A percentile compares a stretch with the other conserved stretches of the same genome.
These are phyloP conservation scores for Arthrobotrys conoides DNA, from an alignment of 2,329 filamentous ascomycete species.

Conservation along the genomic window DNA sequence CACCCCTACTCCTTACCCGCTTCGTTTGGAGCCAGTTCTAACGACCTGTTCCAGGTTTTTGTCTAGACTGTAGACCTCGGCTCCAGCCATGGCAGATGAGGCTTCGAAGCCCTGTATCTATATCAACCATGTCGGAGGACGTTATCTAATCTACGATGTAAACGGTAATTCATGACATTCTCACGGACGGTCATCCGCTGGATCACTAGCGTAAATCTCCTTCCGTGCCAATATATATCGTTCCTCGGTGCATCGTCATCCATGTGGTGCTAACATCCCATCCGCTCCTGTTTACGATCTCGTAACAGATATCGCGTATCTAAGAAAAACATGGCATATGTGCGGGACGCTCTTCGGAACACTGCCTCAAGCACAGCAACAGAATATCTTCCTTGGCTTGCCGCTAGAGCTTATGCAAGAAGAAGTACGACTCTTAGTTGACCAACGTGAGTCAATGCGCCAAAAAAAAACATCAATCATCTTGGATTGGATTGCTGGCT, in stretches of 20 bases:
- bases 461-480: not conserved
- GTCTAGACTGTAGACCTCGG: not conserved
- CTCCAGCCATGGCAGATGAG: constrained; percentile 68
- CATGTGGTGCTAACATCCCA: constrained; percentile 23
- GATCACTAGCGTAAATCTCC: not conserved
- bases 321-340: constrained; percentile 81
- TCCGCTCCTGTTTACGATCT: constrained; percentile 11
- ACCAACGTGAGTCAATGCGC: constrained; percentile 79
- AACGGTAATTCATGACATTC: constrained; percentile 77
- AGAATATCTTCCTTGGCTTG: constrained; percentile 92
- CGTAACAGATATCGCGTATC: constrained; percentile 42
- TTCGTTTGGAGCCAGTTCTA: not conserved
- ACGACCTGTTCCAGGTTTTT: not conserved
- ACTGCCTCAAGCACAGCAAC: constrained; percentile 90
- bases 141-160: constrained; percentile 91
- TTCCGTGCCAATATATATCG: not conserved
- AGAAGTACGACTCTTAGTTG: constrained; percentile 85
- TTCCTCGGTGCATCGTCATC: not conserved
- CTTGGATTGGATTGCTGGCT: not conserved
- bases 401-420: constrained; percentile 92
- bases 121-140: constrained; percentile 83
- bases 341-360: constrained; percentile 89
- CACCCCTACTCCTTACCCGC: not conserved
- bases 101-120: constrained; percentile 70
- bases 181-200: constrained; percentile 20